phyloP scores from a whole-genome alignment of 306 rosid species.

The Benincasa hispida region DNA sequence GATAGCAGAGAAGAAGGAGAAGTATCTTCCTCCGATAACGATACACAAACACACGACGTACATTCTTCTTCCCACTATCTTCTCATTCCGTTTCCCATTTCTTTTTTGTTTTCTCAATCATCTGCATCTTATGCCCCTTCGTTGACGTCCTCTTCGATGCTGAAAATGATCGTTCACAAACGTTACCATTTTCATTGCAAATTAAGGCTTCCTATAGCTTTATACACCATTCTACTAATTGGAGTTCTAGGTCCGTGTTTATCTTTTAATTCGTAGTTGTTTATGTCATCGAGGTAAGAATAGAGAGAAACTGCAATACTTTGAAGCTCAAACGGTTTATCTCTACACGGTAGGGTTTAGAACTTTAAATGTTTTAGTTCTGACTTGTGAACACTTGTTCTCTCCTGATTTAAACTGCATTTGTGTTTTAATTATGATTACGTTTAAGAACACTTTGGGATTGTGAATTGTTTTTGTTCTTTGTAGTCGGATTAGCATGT shows the following conservation, averaged over 20 bases:
- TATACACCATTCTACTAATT: not conserved
- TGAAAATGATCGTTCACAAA: not conserved
- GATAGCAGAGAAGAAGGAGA: constrained; percentile 82
- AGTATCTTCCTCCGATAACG: constrained; percentile 38
- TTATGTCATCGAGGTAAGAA: not conserved
- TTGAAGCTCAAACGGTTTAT: not conserved
- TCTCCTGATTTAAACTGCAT: not conserved
- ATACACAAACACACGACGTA: constrained; percentile 30
- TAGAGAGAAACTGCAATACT: not conserved
- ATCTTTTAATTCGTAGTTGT: not conserved
- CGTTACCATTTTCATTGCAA: not conserved
- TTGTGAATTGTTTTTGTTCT: not conserved
- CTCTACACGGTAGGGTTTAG: not conserved
- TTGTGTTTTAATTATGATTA: not conserved
- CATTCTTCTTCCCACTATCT: constrained; percentile 5
- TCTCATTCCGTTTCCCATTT: not conserved
- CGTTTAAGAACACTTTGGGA: too few species aligned
- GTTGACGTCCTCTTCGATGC: not conserved
- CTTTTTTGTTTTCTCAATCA: not conserved
- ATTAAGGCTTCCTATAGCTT: not conserved
- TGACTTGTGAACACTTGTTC: not conserved
- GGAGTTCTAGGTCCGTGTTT: not conserved
- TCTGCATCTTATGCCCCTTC: not conserved
- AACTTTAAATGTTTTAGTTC: not conserved
- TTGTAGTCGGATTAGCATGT: not conserved